Evolutionary conservation across 2,329 filamentous ascomycete genomes (phyloP), one percentile per base, ranked within the genome.

Genomic region (Ophiocordyceps polyrhachis-furcata): DNA sequence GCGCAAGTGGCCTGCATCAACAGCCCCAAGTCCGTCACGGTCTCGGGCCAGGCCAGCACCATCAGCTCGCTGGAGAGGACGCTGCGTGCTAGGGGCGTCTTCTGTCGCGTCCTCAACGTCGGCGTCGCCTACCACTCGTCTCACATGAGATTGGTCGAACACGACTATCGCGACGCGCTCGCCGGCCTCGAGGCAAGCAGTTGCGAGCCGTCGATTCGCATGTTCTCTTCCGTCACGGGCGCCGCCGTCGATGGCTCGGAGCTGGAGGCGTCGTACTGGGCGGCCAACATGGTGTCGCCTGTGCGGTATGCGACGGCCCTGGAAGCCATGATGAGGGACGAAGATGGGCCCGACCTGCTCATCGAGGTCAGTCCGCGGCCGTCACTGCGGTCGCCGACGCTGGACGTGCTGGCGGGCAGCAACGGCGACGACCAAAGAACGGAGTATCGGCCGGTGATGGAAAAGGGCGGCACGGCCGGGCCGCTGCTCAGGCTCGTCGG

Each of bases 271-370:
- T 44, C 50, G 0, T 73, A 73, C 49, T 73, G 70, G 70, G 57
- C 59, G 2, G 51, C 57, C 2, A 73, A 73, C 44, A 51, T 73
- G 51, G 58, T 63, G 1, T 63, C 60, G 2, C 61, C 62, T 1
- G 70, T 73, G 9, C 57, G 61, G 5, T 73, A 68, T 48, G 53
- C 60, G 8, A 52, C 57, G 6, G 68, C 67, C 0, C 47, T 72
- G 4, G 47, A 54, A 29, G 44, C 52, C 11, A 57, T 69, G 51
- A 55, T 63, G 53, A 46, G 57, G 4, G 25, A 42, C 5, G 50
- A 55, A 8, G 46, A 58, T 14, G 49, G 51, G 5, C 63, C 64
- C 0, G 53, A 61, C 12, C 41, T 64, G 2, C 52, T 68, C 28
- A 40, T 70, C 11, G 67, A 70, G 46, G 46, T 70, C 25, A 62